Conservation (phyloP, 176 grass and related monocot genomes). For the Hordeum marinum region DNA sequence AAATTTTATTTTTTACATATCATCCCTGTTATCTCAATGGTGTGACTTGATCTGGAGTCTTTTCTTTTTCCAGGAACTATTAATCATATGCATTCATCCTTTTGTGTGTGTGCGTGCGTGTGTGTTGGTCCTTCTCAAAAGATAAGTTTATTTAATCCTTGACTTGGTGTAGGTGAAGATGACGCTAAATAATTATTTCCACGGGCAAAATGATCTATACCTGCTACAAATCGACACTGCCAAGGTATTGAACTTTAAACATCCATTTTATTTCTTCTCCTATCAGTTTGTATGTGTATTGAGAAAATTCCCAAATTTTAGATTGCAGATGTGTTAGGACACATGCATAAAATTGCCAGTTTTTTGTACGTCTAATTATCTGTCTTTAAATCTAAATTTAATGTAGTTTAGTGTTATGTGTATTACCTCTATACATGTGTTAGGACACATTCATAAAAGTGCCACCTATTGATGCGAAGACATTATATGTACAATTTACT, state of each 20-base stretch:
- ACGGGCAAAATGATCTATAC: slow-evolving; percentile 52
- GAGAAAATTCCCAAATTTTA: background rate
- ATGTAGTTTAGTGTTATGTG: background rate
- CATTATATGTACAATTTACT: background rate
- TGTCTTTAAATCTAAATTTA: too few species aligned
- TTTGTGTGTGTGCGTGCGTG: background rate
- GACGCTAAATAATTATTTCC: slow-evolving; percentile 57
- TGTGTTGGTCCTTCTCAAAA: background rate
- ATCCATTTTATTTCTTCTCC: background rate
- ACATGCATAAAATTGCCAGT: too few species aligned
- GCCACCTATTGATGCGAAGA: background rate
- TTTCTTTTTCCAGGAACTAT: background rate
- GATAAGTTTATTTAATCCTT: slow-evolving; percentile 10
- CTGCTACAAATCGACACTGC: slow-evolving; percentile 52
- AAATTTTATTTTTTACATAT: background rate
- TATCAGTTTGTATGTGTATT: background rate
- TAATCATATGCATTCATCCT: background rate
- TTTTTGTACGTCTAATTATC: background rate
- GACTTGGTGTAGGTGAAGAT: slow-evolving; percentile 58
- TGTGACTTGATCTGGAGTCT: background rate
- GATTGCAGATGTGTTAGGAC: too few species aligned
- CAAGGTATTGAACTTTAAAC: slow-evolving; percentile 48
- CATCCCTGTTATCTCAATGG: background rate
- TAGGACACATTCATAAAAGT: background rate
- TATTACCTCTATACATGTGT: background rate